phyloP scores from a whole-genome alignment of 202 grass and related monocot species.

The Schoenoplectus triqueter region DNA sequence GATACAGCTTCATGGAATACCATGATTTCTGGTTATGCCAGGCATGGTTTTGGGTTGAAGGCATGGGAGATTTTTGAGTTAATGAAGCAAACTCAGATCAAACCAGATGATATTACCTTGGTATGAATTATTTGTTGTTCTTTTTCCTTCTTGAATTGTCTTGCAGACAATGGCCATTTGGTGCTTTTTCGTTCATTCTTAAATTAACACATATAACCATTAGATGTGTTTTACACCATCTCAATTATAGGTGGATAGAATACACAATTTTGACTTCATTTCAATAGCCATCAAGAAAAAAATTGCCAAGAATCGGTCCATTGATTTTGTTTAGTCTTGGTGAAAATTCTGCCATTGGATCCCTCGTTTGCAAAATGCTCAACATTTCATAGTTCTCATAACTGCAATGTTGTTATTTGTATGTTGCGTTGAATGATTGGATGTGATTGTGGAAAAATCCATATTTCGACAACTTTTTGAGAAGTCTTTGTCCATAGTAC shows the following conservation, averaged over 20 bases:
- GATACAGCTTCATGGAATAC: conserved; percentile 88
- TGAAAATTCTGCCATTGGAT: background rate
- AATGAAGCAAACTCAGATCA: conserved; percentile 64
- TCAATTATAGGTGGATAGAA: background rate
- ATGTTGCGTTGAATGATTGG: background rate
- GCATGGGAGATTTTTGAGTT: conserved; percentile 64
- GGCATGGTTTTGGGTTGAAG: conserved; percentile 81
- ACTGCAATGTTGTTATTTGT: background rate
- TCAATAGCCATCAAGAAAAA: background rate
- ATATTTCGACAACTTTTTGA: background rate
- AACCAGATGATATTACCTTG: conserved; percentile 67
- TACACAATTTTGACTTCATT: conserved; percentile 2
- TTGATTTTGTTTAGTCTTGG: background rate
- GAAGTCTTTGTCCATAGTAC: background rate
- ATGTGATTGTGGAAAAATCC: background rate
- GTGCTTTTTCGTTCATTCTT: background rate
- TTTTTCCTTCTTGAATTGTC: conserved; percentile 14
- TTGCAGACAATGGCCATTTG: background rate
- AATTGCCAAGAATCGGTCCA: background rate
- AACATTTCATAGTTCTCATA: background rate
- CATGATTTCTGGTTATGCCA: conserved; percentile 76
- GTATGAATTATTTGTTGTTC: conserved; percentile 47
- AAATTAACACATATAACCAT: background rate
- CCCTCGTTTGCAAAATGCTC: background rate
- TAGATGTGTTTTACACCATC: background rate